Base-by-base conservation (phyloP, 257 asterid genomes). In the Prunella vulgaris region DNA sequence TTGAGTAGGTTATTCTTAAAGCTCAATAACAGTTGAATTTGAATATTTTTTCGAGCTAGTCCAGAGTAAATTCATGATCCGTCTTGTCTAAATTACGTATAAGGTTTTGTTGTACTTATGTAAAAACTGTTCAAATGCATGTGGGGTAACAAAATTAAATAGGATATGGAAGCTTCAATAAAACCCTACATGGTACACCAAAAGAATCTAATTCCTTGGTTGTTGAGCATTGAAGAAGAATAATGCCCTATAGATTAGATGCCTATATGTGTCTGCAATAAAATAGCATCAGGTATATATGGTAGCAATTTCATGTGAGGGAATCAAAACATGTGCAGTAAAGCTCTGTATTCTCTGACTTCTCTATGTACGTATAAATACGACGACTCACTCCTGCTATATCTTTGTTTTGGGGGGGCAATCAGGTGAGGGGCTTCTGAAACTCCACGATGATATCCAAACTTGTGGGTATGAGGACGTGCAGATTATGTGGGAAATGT, bases 401-500 rank as follows among this genome's bases (percentile, higher is more conserved):
- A 32, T 17, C 33, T 3, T 3, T 37, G 24, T 17, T 17, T 70
- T 69, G 24, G 52, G 59, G 52, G 59, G 62, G 70, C 60, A n/a
- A 77, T 62, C 76, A 93, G 97, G 94, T 7, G 92, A 57, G 0
- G 94, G 90, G 38, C 94, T 90, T 72, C 73, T 90, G 90, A 93
- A 93, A 68, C 97, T 93, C 3, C 94, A 62, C 5, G 89, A 93
- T 12, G 97, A 93, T 76, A 88, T 93, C 66, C 95, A 93, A 70
- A 90, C 96, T 0, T 93, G 99, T 77, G 99, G 96, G 1, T 93
- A 93, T 28, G 93, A 88, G 84, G 99, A 93, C 60, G 95, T 90
- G 66, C 96, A 83, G 60, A 90, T 90, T 44, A 93, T 93, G 99
- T 93, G 99, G 99, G 95, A 90, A 64, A 93, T 93, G 97, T 82